A percentile compares a stretch with the other conserved stretches of the same genome.
phyloP scores from a whole-genome alignment of 2,329 filamentous ascomycete species.

The Acephala macrosclerotiorum region DNA sequence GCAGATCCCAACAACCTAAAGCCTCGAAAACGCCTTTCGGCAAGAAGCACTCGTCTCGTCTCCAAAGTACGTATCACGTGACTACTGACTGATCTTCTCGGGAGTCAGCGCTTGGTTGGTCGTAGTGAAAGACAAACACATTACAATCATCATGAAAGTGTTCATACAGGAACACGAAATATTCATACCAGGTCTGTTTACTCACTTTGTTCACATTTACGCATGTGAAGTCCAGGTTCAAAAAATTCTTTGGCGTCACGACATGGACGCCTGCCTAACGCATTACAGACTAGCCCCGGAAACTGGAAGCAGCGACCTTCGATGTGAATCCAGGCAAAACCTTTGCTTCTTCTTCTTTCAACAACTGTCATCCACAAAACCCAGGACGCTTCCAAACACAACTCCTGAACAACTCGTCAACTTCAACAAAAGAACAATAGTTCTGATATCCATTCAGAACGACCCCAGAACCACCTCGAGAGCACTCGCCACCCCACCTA shows the following conservation, averaged over 20 bases:
- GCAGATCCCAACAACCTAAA: background rate
- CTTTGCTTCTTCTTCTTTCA: background rate
- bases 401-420: constrained; percentile 9
- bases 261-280: background rate
- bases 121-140: background rate
- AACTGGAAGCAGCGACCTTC: too few species aligned
- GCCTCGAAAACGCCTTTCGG: background rate
- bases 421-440: background rate
- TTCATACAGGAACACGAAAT: constrained; percentile 40
- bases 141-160: background rate
- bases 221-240: background rate
- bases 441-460: constrained; percentile 6
- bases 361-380: constrained; percentile 9
- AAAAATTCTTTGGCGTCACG: background rate
- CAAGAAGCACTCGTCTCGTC: too few species aligned
- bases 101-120: background rate
- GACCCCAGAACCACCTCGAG: background rate
- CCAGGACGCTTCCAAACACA: constrained; percentile 3
- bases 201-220: background rate
- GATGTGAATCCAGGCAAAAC: background rate
- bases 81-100: background rate
- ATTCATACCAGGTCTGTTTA: constrained; percentile 3
- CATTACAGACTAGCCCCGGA: background rate
- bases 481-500: constrained; percentile 3
- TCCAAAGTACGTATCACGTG: background rate